Conservation (phyloP, 345 rosid genomes). For the Hibiscus trionum region DNA sequence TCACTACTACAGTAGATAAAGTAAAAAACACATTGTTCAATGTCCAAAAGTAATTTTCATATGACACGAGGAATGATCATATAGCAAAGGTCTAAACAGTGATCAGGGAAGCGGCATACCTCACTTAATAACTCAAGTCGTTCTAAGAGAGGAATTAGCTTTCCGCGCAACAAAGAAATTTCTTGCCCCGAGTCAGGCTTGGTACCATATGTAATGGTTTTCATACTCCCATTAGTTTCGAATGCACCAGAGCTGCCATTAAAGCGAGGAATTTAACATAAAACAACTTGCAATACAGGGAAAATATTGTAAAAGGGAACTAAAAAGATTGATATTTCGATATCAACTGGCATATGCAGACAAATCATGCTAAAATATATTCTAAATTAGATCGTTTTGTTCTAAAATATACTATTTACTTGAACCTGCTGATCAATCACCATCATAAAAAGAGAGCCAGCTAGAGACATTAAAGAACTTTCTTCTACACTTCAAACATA, state of each 20-base stretch:
- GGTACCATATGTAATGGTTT: slow-evolving; percentile 33
- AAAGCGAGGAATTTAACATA: not conserved
- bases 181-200: slow-evolving; percentile 39
- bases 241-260: slow-evolving; percentile 39
- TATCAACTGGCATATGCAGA: not conserved
- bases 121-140: slow-evolving; percentile 72
- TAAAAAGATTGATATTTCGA: not conserved
- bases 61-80: not conserved
- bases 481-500: not conserved
- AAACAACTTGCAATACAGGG: not conserved
- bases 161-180: slow-evolving; percentile 41
- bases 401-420: not conserved
- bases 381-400: not conserved
- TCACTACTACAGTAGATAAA: not conserved
- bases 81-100: not conserved
- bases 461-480: not conserved
- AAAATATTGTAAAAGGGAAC: not conserved
- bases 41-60: not conserved
- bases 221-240: slow-evolving; percentile 23
- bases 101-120: slow-evolving; percentile 36
- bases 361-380: not conserved
- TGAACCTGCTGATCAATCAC: not conserved
- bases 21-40: not conserved
- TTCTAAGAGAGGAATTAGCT: slow-evolving; percentile 61
- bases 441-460: not conserved